Base-by-base conservation (phyloP, 2,329 filamentous ascomycete genomes). In the Aureobasidium lini region DNA sequence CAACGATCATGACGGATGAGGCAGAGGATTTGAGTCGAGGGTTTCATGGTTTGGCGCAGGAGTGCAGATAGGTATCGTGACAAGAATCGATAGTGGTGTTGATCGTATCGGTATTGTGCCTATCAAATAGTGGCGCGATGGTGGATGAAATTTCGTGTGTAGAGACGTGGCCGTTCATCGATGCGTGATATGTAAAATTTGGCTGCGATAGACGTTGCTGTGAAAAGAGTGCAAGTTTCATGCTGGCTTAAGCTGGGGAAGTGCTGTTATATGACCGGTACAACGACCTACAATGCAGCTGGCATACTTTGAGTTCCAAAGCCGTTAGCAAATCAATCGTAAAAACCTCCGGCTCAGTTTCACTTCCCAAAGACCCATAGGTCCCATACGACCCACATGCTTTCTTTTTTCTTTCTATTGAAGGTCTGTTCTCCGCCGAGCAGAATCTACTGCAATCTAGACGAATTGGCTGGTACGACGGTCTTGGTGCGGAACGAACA, bases 201-300 rank as follows among this genome's bases (percentile, higher is more conserved):
- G 52, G 37, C 40, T 46, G 52, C 40, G 52, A 56, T 56, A 56
- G 52, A 46, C 52, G 52, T 56, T 56, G 42, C 11, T 47, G 54
- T 57, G 54, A 57, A 57, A 57, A 43, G 54, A 48, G 54, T 57
- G 54, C 54, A 57, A 48, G 32, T 32, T 34, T 23, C 31, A 57
- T 57, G 32, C 54, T 47, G 9, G 10, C 18, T 47, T 57, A 57
- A 56, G 52, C 52, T 56, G 57, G 57, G 46, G 47, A 44, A 52
- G 46, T 50, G 47, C 47, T 59, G 13, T 46, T 59, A 59, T 59
- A 59, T 59, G 48, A 59, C 57, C 57, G 57, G 57, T 59, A 59
- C 57, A 59, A 53, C 47, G 46, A 52, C 34, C 18, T 48, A 43
- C 54, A 57, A 47, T 56, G 52, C 52, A 56, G 23, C 42, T 48